Evolutionary conservation across 2,329 filamentous ascomycete species (phyloP), one percentile per base, ranked within the genome.

Genomic region (Dryadomyces quercivorus): DNA sequence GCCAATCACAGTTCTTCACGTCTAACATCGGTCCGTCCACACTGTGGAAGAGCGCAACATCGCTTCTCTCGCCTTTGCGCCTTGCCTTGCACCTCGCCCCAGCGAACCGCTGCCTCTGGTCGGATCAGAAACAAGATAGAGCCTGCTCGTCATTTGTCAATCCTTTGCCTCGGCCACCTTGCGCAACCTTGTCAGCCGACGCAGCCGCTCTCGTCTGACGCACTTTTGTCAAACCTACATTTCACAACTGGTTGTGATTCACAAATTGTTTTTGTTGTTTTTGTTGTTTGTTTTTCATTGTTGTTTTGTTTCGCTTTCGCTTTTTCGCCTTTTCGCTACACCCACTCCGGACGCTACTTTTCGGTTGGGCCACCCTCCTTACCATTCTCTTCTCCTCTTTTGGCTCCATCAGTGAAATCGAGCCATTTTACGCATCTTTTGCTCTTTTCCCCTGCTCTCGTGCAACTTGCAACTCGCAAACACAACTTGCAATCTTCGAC

Each of bases 181-280:
- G 50, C 50, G 26, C 50, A 45, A 34, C 50, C 18, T 31, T 8
- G 3, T 16, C n/a, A 40, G 36, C 36, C 50, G 40, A 21, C 50
- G 45, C 10, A 22, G 50, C 42, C 26, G 16, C 12, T 47, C 40
- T 43, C 5, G 42, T 52, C 20, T 16, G 12, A 52, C 50, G 10
- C 20, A n/a, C 38, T 18, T 9, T 13, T n/a, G 18, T 26, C 45
- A 38, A 26, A 42, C 42, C 43, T 49, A 34, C 53, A 47, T 51
- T 13, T 52, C 57, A 57, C 58, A 59, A 57, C 58, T 51, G 58
- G 57, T 59, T 60, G 58, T 60, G 58, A 57, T 45, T 48, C 49
- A 38, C 43, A 18, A 4, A 5, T 7, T 50, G 26, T 48, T 18
- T 26, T 50, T 54, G 18, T 38, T 42, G 47, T 7, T 36, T 48